Evolutionary conservation across 1,284 basidiomycete genomes (phyloP).

Genomic region (Irpex rosettiformis): DNA sequence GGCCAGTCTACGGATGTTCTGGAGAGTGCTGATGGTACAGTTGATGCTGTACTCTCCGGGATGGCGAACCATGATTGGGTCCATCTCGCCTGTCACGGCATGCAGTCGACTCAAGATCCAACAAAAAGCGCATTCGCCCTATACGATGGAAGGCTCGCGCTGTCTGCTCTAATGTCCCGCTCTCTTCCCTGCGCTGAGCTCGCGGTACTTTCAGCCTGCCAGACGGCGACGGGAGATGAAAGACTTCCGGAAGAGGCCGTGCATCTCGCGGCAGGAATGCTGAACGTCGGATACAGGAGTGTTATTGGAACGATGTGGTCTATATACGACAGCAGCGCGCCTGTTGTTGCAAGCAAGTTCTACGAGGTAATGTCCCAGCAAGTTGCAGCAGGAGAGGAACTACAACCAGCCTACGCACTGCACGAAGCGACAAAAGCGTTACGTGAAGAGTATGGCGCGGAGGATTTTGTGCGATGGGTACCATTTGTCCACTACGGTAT

Average conservation of each 20-base stretch:
- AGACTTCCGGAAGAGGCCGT: conserved; percentile 28
- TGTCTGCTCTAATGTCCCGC: conserved; percentile 14
- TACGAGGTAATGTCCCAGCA: background rate
- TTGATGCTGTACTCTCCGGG: conserved; percentile 5
- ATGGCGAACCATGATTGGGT: conserved; percentile 15
- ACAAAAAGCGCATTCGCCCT: conserved; percentile 17
- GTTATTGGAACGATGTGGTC: conserved; percentile 30
- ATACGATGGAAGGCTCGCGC: conserved; percentile 11
- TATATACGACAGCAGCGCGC: background rate
- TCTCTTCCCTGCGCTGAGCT: conserved; percentile 17
- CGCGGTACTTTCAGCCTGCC: conserved; percentile 25
- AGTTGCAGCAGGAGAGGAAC: background rate
- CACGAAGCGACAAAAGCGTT: background rate
- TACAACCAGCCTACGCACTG: background rate
- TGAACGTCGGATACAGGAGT: conserved; percentile 31
- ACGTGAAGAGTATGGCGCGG: background rate
- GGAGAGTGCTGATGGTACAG: conserved; percentile 1
- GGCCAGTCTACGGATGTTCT: background rate
- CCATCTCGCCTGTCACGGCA: conserved; percentile 21
- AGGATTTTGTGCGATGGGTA: background rate
- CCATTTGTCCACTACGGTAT: background rate
- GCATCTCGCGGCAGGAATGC: conserved; percentile 33
- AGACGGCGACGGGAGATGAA: conserved; percentile 16
- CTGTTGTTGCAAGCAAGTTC: background rate
- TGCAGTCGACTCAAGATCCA: conserved; percentile 12